These are phyloP conservation scores for Wickerhamiella allomyrinae DNA, from an alignment of 805 yeast genomes.

Conservation along the genomic window DNA sequence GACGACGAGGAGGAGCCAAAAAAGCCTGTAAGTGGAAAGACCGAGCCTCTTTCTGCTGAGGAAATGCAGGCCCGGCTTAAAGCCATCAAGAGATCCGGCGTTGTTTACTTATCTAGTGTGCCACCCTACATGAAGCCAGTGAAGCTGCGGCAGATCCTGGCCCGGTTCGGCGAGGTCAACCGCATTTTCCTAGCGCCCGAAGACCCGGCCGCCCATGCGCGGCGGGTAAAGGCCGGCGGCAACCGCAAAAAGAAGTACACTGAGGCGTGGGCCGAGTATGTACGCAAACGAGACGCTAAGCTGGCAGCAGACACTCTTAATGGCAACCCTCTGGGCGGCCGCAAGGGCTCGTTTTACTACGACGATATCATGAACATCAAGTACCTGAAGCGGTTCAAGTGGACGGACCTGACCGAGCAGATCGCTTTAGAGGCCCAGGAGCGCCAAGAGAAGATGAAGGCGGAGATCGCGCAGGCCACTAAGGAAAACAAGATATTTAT, in stretches of 20 bases:
- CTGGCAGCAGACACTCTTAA: constrained; percentile 74
- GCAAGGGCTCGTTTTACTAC: constrained; percentile 76
- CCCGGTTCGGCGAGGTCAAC: constrained; percentile 78
- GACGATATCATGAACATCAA: constrained; percentile 89
- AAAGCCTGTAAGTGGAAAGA: constrained; percentile 1
- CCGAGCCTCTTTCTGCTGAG: constrained; percentile 21
- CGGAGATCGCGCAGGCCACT: constrained; percentile 81
- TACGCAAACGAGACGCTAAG: constrained; percentile 73
- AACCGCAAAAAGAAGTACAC: constrained; percentile 75
- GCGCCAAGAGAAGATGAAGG: constrained; percentile 72
- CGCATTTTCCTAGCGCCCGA: constrained; percentile 81
- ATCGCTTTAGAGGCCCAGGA: constrained; percentile 80
- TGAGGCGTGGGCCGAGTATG: constrained; percentile 96
- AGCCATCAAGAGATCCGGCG: constrained; percentile 65
- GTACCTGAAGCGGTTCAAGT: constrained; percentile 81
- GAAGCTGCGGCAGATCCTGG: constrained; percentile 66
- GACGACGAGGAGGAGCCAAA: constrained; percentile 15
- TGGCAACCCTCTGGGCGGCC: constrained; percentile 84
- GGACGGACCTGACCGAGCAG: constrained; percentile 90
- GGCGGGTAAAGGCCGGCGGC: constrained; percentile 75
- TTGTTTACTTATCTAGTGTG: constrained; percentile 75
- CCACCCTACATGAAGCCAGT: constrained; percentile 98
- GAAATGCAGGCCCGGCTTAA: constrained; percentile 26
- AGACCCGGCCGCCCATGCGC: constrained; percentile 45
- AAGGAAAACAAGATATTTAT: constrained; percentile 75